Percentiles rank a stretch among this genome's conserved stretches.
Conservation (phyloP, 2,329 filamentous ascomycete genomes). For the Allantophomopsis cytisporea region DNA sequence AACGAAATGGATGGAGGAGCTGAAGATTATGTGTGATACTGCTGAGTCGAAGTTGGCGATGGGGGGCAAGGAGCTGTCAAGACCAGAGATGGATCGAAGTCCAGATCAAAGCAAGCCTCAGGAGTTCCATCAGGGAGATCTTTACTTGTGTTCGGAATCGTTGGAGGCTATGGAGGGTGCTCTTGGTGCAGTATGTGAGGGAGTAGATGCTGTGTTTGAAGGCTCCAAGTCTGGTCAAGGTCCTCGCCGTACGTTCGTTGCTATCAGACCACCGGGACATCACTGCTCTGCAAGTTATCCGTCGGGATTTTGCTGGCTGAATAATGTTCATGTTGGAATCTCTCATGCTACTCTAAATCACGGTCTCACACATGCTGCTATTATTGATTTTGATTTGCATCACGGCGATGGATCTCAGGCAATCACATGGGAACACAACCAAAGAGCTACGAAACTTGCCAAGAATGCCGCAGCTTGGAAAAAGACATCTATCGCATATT, state of each 20-base stretch:
- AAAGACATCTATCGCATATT: constrained; percentile 85
- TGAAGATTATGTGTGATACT: constrained; percentile 70
- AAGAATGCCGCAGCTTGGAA: constrained; percentile 67
- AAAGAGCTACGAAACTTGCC: constrained; percentile 43
- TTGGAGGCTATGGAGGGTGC: constrained; percentile 80
- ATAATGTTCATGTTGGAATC: constrained; percentile 95
- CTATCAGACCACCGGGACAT: constrained; percentile 84
- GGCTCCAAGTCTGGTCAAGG: constrained; percentile 28
- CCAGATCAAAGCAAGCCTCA: constrained; percentile 26
- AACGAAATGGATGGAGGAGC: constrained; percentile 82
- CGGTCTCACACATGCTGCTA: constrained; percentile 84
- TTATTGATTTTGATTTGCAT: constrained; percentile 84
- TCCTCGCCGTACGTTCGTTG: constrained; percentile 75
- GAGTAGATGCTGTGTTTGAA: constrained; percentile 72
- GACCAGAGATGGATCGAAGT: constrained; percentile 47
- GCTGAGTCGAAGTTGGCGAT: constrained; percentile 67
- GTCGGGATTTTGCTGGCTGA: constrained; percentile 96
- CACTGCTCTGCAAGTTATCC: constrained; percentile 85
- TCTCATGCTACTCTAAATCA: constrained; percentile 77
- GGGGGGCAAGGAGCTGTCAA: constrained; percentile 64
- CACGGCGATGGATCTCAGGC: constrained; percentile 93
- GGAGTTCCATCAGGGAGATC: constrained; percentile 70
- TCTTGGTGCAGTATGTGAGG: constrained; percentile 85
- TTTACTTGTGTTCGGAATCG: constrained; percentile 83
- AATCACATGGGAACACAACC: constrained; percentile 85